phyloP scores from a whole-genome alignment of 148 eudicot genomes.

The Nepenthes mirabilis region DNA sequence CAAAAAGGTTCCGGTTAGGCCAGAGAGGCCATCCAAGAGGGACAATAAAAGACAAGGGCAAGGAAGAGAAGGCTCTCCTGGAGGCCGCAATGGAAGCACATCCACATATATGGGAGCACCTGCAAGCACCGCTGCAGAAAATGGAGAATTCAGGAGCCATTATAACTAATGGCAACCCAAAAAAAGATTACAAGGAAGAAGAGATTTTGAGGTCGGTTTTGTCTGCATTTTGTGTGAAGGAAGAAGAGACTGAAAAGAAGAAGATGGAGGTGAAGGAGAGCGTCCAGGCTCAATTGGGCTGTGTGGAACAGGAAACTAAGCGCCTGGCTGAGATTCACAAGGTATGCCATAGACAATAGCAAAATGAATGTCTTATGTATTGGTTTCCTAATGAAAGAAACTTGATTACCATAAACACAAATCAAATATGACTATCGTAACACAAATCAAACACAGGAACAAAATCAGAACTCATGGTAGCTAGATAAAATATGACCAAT shows the following conservation, averaged over 20 bases:
- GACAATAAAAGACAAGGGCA: neutral
- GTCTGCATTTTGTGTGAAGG: slow-evolving; percentile 58
- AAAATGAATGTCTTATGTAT: neutral
- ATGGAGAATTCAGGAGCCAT: slow-evolving; percentile 34
- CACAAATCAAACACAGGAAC: too few relatives aligned
- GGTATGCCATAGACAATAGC: slow-evolving; percentile 19
- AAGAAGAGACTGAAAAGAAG: slow-evolving; percentile 87
- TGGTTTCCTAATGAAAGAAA: too few relatives aligned
- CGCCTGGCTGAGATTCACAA: slow-evolving; percentile 76
- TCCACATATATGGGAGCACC: slow-evolving; percentile 31
- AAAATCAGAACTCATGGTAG: too few relatives aligned
- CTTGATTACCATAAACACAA: too few relatives aligned
- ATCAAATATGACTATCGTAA: too few relatives aligned
- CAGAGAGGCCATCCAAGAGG: neutral
- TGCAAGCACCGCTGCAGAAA: slow-evolving; percentile 17
- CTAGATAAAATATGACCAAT: too few relatives aligned
- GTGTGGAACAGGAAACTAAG: slow-evolving; percentile 77
- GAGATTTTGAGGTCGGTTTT: slow-evolving; percentile 55
- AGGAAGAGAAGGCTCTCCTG: neutral
- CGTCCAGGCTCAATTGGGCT: slow-evolving; percentile 72
- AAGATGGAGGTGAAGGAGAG: slow-evolving; percentile 54
- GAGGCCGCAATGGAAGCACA: slow-evolving; percentile 24
- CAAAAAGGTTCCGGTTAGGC: neutral
- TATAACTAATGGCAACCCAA: slow-evolving; percentile 25
- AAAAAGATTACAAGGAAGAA: slow-evolving; percentile 41